A percentile compares a stretch with the other conserved stretches of the same genome.
phyloP scores from a whole-genome alignment of 2,329 filamentous ascomycete genomes.

The Neophaeococcomyces mojaviensis region DNA sequence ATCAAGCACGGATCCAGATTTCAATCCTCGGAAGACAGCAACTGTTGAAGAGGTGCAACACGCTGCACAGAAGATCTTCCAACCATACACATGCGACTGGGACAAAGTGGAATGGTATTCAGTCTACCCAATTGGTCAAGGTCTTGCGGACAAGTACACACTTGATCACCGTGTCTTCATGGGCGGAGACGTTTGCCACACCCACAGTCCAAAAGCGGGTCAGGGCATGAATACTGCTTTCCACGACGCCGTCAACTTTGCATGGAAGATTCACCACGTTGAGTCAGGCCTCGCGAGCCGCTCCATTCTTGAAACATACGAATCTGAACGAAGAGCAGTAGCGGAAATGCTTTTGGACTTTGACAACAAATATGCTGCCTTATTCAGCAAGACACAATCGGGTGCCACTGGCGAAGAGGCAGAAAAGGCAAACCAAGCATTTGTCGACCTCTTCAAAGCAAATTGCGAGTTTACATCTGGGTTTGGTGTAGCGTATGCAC shows the following conservation, averaged over 20 bases:
- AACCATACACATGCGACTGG: conserved; percentile 55
- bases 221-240: conserved; percentile 59
- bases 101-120: conserved; percentile 61
- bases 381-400: conserved; percentile 72
- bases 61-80: conserved; percentile 50
- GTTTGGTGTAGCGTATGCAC: conserved; percentile 78
- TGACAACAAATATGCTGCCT: conserved; percentile 79
- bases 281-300: conserved; percentile 73
- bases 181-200: conserved; percentile 59
- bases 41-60: conserved; percentile 53
- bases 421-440: conserved; percentile 59
- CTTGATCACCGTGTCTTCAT: conserved; percentile 59
- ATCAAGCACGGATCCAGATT: conserved; percentile 54
- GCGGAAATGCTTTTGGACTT: conserved; percentile 80
- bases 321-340: conserved; percentile 74
- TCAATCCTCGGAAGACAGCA: conserved; percentile 53
- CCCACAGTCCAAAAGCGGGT: conserved; percentile 57
- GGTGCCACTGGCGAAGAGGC: conserved; percentile 43
- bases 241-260: conserved; percentile 69
- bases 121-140: conserved; percentile 59
- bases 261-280: conserved; percentile 93
- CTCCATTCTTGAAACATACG: conserved; percentile 72
- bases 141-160: conserved; percentile 58
- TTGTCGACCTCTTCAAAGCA: conserved; percentile 84
- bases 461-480: conserved; percentile 88